phyloP scores from a whole-genome alignment of 768 basidiomycete species.

The Kondoa malvinella region DNA sequence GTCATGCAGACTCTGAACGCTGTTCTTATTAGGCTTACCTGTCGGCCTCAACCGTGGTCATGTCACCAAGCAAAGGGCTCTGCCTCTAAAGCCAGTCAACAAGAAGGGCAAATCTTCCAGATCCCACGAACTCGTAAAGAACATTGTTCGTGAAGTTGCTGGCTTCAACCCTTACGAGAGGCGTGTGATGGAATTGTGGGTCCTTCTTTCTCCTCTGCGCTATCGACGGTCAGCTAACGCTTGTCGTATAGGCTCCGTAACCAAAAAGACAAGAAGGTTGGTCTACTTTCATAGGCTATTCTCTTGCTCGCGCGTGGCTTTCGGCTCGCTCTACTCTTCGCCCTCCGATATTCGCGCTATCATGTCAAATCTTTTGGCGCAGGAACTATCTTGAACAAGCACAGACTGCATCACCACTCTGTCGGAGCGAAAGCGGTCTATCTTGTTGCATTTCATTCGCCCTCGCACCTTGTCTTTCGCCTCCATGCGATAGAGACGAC shows the following conservation, averaged over 20 bases:
- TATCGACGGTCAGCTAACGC: neutral
- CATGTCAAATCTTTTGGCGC: too few species aligned
- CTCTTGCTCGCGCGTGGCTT: neutral
- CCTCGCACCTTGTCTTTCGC: too few species aligned
- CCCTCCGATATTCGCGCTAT: too few species aligned
- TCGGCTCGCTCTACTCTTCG: neutral
- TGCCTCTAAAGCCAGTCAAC: conserved; percentile 32
- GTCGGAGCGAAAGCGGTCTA: too few species aligned
- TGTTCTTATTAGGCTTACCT: conserved; percentile 11
- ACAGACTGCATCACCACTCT: too few species aligned
- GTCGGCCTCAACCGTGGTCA: conserved; percentile 27
- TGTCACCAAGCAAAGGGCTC: conserved; percentile 23
- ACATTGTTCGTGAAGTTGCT: conserved; percentile 85
- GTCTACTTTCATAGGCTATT: neutral
- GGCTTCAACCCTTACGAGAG: conserved; percentile 97
- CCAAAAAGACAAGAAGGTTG: conserved; percentile 17
- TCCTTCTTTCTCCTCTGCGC: neutral
- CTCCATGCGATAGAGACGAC: too few species aligned
- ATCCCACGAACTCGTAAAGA: conserved; percentile 85
- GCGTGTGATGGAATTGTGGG: conserved; percentile 77
- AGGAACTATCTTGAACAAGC: too few species aligned
- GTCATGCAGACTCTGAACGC: neutral
- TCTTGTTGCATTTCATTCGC: too few species aligned
- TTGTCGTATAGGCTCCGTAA: conserved; percentile 11
- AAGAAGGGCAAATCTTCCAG: conserved; percentile 80